These are phyloP conservation scores for Cryomyces antarcticus DNA, from an alignment of 495 filamentous ascomycete species.

Conservation along the genomic window DNA sequence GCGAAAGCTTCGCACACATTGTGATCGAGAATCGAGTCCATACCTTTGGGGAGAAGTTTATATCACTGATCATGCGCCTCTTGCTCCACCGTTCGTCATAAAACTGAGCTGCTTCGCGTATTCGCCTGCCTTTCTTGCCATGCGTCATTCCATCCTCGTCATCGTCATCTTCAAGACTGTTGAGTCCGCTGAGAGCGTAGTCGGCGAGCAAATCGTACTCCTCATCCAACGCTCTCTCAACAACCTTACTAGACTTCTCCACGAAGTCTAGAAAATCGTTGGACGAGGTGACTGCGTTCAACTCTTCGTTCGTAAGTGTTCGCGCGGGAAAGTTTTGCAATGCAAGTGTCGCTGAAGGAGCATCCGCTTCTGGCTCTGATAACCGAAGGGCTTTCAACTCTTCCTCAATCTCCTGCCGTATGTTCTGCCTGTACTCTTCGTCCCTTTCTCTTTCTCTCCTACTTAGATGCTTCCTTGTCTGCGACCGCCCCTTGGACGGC, in stretches of 20 bases:
- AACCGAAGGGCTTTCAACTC: slow-evolving; percentile 55
- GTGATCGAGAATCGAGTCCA: neutral
- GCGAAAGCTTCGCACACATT: neutral
- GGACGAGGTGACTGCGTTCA: slow-evolving; percentile 76
- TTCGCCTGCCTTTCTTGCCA: slow-evolving; percentile 55
- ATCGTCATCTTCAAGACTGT: slow-evolving; percentile 72
- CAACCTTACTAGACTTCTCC: slow-evolving; percentile 86
- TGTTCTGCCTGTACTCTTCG: slow-evolving; percentile 67
- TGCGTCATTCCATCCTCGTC: slow-evolving; percentile 33
- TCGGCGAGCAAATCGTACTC: slow-evolving; percentile 89
- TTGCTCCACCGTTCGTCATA: slow-evolving; percentile 92
- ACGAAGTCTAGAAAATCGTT: slow-evolving; percentile 91
- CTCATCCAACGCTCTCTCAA: slow-evolving; percentile 84
- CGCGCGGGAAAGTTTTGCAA: slow-evolving; percentile 47
- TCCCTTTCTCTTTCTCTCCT: slow-evolving; percentile 59
- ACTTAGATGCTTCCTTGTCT: slow-evolving; percentile 46
- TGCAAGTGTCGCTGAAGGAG: slow-evolving; percentile 24
- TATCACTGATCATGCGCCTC: slow-evolving; percentile 84
- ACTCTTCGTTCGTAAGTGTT: slow-evolving; percentile 63
- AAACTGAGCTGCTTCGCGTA: slow-evolving; percentile 80
- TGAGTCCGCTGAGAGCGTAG: slow-evolving; percentile 57
- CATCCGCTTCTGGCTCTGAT: slow-evolving; percentile 13
- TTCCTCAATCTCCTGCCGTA: slow-evolving; percentile 80
- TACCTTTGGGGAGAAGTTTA: slow-evolving; percentile 84
- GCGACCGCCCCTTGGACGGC: slow-evolving; percentile 17